Conservation (phyloP, 2,329 filamentous ascomycete species). For the Sclerotinia sclerotiorum region DNA sequence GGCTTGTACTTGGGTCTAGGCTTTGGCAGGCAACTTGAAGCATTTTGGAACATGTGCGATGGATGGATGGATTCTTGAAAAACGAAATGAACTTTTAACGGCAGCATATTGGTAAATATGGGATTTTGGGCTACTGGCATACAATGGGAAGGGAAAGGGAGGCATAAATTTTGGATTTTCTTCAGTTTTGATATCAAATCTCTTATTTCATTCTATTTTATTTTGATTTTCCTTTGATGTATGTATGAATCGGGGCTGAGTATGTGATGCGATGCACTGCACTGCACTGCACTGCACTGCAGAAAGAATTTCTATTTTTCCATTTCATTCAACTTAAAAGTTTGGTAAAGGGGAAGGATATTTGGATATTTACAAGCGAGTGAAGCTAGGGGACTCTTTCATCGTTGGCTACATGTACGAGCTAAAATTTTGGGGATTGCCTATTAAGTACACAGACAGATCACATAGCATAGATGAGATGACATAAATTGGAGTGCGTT, state of each 20-base stretch:
- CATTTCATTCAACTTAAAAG: neutral
- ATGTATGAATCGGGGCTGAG: conserved; percentile 1
- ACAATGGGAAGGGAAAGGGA: neutral
- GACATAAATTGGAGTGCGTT: neutral
- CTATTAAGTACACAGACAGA: neutral
- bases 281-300: neutral
- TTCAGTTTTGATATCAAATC: conserved; percentile 1
- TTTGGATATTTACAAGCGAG: conserved; percentile 3
- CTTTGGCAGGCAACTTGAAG: neutral
- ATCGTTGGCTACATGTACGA: neutral
- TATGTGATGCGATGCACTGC: neutral
- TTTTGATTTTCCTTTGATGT: neutral
- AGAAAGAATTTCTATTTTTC: neutral
- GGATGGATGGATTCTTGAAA: neutral
- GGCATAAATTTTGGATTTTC: neutral
- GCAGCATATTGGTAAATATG: conserved; percentile 1
- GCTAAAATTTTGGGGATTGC: neutral
- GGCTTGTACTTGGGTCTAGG: neutral
- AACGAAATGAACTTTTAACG: neutral
- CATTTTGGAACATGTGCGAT: conserved; percentile 4
- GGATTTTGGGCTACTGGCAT: conserved; percentile 10
- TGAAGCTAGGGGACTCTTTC: neutral
- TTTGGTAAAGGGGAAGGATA: neutral
- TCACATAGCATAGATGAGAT: conserved; percentile 3
- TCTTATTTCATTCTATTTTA: neutral